A percentile compares a stretch with the other conserved stretches of the same genome.
These are phyloP conservation scores for Claviceps africana DNA, from an alignment of 2,329 filamentous ascomycete species.

Conservation along the genomic window DNA sequence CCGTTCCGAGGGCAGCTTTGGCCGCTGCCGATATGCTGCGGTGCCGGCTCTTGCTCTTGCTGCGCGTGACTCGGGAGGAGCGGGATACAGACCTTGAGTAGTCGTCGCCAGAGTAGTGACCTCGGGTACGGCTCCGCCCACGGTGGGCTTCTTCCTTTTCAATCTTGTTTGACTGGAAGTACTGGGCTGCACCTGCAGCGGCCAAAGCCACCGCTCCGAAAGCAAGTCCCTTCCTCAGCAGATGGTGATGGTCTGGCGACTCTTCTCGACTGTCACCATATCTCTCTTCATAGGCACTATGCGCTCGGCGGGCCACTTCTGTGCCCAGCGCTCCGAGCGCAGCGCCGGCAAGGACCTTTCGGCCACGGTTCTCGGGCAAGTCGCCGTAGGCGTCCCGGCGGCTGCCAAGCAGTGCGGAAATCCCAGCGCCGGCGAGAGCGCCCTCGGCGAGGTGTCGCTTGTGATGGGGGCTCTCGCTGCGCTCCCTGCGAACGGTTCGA, in stretches of 20 bases:
- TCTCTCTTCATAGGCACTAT: slow-evolving; percentile 45
- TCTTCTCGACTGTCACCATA: slow-evolving; percentile 24
- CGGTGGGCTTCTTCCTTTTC: slow-evolving; percentile 45
- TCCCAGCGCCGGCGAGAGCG: slow-evolving; percentile 48
- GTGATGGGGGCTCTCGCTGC: slow-evolving; percentile 37
- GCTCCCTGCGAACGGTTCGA: slow-evolving; percentile 32
- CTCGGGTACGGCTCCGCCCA: slow-evolving; percentile 39
- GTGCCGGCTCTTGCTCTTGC: slow-evolving; percentile 29
- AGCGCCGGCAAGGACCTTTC: slow-evolving; percentile 46
- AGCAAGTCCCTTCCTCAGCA: slow-evolving; percentile 47
- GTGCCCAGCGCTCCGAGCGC: slow-evolving; percentile 49
- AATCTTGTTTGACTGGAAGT: slow-evolving; percentile 44
- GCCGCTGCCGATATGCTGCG: slow-evolving; percentile 35
- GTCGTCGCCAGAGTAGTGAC: slow-evolving; percentile 26
- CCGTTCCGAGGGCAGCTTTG: slow-evolving; percentile 44
- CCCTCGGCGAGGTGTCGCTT: slow-evolving; percentile 49
- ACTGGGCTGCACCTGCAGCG: slow-evolving; percentile 51
- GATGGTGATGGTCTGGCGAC: slow-evolving; percentile 29
- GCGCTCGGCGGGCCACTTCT: slow-evolving; percentile 44
- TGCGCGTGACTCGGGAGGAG: slow-evolving; percentile 25
- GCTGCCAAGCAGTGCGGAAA: slow-evolving; percentile 43
- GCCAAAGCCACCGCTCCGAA: slow-evolving; percentile 50
- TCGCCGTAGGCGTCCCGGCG: slow-evolving; percentile 38
- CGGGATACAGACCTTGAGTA: slow-evolving; percentile 23
- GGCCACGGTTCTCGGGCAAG: slow-evolving; percentile 35